Conservation (phyloP, 306 rosid species). For the Albizia julibrissin region DNA sequence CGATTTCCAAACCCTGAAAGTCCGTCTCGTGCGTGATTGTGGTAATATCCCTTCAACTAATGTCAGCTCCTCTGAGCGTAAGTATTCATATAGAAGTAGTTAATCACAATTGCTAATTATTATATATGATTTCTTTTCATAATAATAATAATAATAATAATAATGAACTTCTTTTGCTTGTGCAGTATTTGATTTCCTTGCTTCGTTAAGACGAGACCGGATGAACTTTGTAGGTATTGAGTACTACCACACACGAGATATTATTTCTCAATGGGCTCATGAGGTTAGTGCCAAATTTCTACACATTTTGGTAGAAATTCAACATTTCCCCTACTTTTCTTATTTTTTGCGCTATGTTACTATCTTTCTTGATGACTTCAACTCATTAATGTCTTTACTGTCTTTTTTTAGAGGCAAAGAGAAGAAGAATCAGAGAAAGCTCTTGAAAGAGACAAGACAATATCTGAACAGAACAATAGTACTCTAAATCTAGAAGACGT, state of each 20-base stretch:
- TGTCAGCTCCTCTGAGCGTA: not conserved
- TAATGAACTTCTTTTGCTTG: not conserved
- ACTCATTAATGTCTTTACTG: no score
- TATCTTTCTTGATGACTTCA: no score
- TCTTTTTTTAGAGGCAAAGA: no score
- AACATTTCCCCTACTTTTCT: not conserved
- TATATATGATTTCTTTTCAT: not conserved
- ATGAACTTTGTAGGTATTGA: not conserved
- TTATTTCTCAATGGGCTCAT: not conserved
- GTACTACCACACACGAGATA: accelerated
- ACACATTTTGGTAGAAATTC: not conserved
- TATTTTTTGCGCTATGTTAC: not conserved
- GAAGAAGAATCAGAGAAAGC: no score
- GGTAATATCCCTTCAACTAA: not conserved
- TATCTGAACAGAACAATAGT: no score
- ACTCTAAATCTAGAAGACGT: no score
- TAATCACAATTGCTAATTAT: not conserved
- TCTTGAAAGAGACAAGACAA: no score
- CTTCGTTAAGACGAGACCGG: not conserved
- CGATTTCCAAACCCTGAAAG: not conserved
- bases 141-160: not conserved
- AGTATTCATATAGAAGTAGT: not conserved
- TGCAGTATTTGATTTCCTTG: not conserved
- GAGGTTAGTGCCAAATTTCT: not conserved
- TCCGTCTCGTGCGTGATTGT: constrained; percentile 3